Evolutionary conservation across 2,329 filamentous ascomycete genomes (phyloP), one percentile per base, ranked within the genome.

Genomic region (Paraphaeosphaeria sporulosa): DNA sequence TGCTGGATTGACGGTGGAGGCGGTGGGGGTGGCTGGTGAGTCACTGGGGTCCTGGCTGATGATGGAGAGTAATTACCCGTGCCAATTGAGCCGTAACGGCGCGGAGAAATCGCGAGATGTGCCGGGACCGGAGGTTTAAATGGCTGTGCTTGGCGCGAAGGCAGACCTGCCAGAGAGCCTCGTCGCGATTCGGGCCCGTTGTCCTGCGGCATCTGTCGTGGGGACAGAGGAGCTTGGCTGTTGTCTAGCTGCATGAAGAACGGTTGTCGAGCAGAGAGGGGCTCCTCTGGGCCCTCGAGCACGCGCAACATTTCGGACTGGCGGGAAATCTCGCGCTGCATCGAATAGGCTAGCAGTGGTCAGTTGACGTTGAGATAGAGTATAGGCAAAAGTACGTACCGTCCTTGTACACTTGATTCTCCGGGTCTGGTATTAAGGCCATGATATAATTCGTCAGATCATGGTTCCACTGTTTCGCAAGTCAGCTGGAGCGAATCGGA

Each of bases 61-160:
- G 93, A 92, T 15, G 91, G 88, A 64, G 91, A 90, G 38, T 85
- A 83, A 59, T 85, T 85, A 34, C 85, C 85, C 68, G 88, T 89
- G 48, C 92, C 89, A 72, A 96, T 94, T 23, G 94, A 97, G 52
- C 94, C 94, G 78, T 94, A 97, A 34, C 92, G 89, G 61, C 93
- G 89, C 17, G 93, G 89, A 65, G 89, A 91, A 58, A 89, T 86
- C 15, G 92, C 89, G 58, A 97, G 83, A 75, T 93, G 92, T n/a
- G 93, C 89, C 42, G 93, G 90, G 13, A 95, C 87, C 13, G 91
- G 87, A 38, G 92, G 90, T 30, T 92, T 88, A 76, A 94, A 91
- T 69, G 90, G 52, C 25, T 27, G 87, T 71, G 87, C 88, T 62
- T 85, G 81, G 64, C 88, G 85, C 46, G 85, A 79, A 63, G 51